phyloP scores from a whole-genome alignment of 192 early-diverging fungal species.

The Backusella tuberculispora region DNA sequence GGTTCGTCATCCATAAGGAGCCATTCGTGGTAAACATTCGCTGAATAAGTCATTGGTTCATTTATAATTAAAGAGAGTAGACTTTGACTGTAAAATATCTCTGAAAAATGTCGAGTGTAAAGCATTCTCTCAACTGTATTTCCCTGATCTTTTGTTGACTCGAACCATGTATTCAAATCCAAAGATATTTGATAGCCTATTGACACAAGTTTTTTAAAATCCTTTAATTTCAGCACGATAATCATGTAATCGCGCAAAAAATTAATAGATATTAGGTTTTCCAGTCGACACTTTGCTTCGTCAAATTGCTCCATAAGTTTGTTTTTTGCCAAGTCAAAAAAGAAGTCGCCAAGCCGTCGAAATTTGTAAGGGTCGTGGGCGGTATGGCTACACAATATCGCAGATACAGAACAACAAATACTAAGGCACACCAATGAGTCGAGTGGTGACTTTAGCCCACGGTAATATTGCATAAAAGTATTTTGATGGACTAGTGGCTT shows the following conservation, averaged over 20 bases:
- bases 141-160: constrained; percentile 1
- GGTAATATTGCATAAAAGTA: too few relatives aligned
- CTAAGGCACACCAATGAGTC: too few relatives aligned
- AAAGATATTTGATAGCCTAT: not conserved
- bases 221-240: not conserved
- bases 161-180: not conserved
- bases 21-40: not conserved
- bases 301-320: not conserved
- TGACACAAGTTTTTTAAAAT: not conserved
- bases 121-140: not conserved
- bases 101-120: not conserved
- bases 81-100: not conserved
- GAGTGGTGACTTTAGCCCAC: too few relatives aligned
- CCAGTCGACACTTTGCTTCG: not conserved
- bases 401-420: not conserved
- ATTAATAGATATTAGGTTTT: not conserved
- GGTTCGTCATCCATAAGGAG: not conserved
- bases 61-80: not conserved
- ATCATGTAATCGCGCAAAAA: not conserved
- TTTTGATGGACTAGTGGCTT: not conserved
- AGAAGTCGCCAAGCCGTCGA: too few relatives aligned
- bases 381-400: not conserved
- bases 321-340: not conserved
- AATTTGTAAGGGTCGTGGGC: not conserved
- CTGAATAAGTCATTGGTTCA: not conserved